A percentile compares a stretch with the other conserved stretches of the same genome.
These are phyloP conservation scores for Aechmea fasciata DNA, from an alignment of 176 grass and related monocot genomes.

Conservation along the genomic window DNA sequence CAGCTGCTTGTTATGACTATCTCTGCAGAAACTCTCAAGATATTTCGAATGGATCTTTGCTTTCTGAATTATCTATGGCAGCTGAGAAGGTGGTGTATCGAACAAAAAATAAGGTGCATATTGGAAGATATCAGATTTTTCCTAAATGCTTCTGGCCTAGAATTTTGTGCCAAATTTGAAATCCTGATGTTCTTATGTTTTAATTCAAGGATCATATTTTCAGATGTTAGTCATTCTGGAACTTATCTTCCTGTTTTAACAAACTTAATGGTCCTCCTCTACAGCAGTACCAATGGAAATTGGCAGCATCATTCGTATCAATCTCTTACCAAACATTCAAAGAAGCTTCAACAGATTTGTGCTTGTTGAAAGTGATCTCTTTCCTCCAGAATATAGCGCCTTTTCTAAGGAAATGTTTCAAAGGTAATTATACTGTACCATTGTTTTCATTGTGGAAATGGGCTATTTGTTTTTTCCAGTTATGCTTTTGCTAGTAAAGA, in stretches of 20 bases:
- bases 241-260: conserved; percentile 3
- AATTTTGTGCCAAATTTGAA: neutral
- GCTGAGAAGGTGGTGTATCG: conserved; percentile 47
- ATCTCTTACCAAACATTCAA: conserved; percentile 48
- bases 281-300: conserved; percentile 63
- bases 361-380: conserved; percentile 58
- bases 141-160: neutral
- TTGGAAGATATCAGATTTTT: neutral
- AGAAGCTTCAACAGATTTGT: conserved; percentile 42
- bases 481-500: neutral
- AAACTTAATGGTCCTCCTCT: conserved; percentile 17
- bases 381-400: conserved; percentile 74
- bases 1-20: conserved; percentile 3
- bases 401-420: conserved; percentile 59
- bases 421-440: conserved; percentile 29
- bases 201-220: neutral
- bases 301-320: conserved; percentile 60
- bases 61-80: conserved; percentile 61
- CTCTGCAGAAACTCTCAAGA: conserved; percentile 37
- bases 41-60: conserved; percentile 32
- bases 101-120: conserved; percentile 55
- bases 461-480: neutral
- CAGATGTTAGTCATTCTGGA: conserved; percentile 3
- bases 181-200: neutral
- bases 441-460: neutral